These are phyloP conservation scores for Trapa incisa DNA, from an alignment of 345 rosid species.

Conservation along the genomic window DNA sequence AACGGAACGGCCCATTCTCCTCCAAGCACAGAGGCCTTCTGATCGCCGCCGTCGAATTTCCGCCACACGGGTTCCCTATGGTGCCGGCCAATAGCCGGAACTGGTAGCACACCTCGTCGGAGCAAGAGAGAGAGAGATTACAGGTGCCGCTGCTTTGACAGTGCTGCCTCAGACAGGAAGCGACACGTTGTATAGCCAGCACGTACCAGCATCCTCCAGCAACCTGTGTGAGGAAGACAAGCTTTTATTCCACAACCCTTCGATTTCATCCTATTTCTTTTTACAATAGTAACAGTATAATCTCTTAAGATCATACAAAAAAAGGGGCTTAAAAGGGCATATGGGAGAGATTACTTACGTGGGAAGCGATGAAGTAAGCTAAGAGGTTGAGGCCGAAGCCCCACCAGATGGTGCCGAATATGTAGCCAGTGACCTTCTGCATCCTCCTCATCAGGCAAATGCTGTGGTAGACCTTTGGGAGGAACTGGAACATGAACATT, in stretches of 20 bases:
- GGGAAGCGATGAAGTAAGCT: slow-evolving; percentile 87
- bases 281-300: no score
- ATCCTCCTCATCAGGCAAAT: slow-evolving; percentile 60
- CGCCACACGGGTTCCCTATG: slow-evolving; percentile 32
- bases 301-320: no score
- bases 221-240: slow-evolving; percentile 25
- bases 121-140: slow-evolving; percentile 45
- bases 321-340: no score
- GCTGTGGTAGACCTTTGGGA: slow-evolving; percentile 79
- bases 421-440: slow-evolving; percentile 83
- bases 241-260: no score
- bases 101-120: slow-evolving; percentile 49
- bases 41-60: slow-evolving; percentile 24
- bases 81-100: slow-evolving; percentile 21
- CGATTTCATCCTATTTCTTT: no score
- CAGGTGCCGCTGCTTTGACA: slow-evolving; percentile 40
- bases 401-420: slow-evolving; percentile 97
- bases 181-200: slow-evolving; percentile 67
- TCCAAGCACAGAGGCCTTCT: slow-evolving; percentile 60
- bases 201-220: slow-evolving; percentile 96
- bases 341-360: slow-evolving; percentile 26
- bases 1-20: slow-evolving; percentile 41
- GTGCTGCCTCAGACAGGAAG: slow-evolving; percentile 57
- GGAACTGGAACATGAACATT: slow-evolving; percentile 45
- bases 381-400: slow-evolving; percentile 83